These are phyloP conservation scores for Perkinsus marinus DNA, from an alignment of 169 alveolate genomes.

Conservation along the genomic window DNA sequence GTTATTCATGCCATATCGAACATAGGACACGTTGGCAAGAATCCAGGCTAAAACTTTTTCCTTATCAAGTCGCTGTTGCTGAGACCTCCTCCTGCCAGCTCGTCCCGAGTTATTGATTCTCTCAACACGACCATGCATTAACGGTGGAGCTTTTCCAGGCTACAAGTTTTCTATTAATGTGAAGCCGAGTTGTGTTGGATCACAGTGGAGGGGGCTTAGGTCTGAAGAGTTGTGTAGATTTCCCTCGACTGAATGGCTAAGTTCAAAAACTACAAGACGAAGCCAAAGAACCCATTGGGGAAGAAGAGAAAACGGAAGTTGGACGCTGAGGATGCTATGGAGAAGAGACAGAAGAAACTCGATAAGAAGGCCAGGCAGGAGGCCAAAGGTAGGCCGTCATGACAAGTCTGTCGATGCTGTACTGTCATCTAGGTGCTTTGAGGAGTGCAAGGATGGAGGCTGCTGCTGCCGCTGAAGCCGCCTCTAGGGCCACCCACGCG, in stretches of 20 bases:
- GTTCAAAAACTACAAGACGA: not conserved
- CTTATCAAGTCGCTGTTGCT: no score
- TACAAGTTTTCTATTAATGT: no score
- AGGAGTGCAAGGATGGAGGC: not conserved
- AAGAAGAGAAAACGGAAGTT: not conserved
- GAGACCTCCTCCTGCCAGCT: no score
- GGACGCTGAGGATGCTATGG: not conserved
- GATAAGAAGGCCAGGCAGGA: not conserved
- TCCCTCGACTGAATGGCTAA: not conserved
- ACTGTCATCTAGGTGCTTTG: not conserved
- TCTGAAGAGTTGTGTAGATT: not conserved
- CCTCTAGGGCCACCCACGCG: not conserved
- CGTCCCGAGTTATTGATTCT: no score
- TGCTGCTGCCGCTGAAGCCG: not conserved
- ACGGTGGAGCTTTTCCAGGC: no score
- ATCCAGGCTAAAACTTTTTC: no score
- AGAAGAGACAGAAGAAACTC: not conserved
- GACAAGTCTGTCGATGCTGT: not conserved
- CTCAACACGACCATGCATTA: no score
- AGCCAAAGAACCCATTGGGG: not conserved
- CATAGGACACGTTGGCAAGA: no score
- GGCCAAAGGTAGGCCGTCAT: not conserved
- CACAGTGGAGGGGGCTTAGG: not conserved
- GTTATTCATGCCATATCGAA: no score
- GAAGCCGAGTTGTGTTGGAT: no score